phyloP scores from a whole-genome alignment of 2,329 filamentous ascomycete genomes.

The Talaromyces sp. region DNA sequence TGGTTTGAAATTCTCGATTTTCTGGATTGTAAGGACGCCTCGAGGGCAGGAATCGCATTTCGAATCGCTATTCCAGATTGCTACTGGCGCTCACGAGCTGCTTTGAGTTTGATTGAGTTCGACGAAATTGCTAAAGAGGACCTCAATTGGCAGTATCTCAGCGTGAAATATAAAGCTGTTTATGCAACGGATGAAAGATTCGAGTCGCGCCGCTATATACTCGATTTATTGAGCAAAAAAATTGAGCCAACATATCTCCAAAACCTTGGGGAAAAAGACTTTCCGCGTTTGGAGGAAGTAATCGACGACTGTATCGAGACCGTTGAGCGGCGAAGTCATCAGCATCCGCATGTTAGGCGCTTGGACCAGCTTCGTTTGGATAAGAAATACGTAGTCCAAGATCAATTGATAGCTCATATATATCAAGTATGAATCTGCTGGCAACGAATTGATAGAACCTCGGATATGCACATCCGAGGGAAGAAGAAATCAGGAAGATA shows the following conservation, averaged over 20 bases:
- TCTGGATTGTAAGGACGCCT: slow-evolving; percentile 5
- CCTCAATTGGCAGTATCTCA: slow-evolving; percentile 14
- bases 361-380: neutral
- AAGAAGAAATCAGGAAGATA: neutral
- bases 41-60: neutral
- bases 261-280: slow-evolving; percentile 3
- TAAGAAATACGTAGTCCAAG: neutral
- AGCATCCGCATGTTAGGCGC: neutral
- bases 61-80: slow-evolving; percentile 3
- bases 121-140: slow-evolving; percentile 6
- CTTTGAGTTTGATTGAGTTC: slow-evolving; percentile 6
- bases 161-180: slow-evolving; percentile 3
- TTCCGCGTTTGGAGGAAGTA: slow-evolving; percentile 6
- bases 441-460: neutral
- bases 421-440: neutral
- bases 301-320: slow-evolving; percentile 1
- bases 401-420: neutral
- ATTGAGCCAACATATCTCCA: slow-evolving; percentile 5
- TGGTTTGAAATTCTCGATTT: slow-evolving; percentile 7
- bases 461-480: neutral
- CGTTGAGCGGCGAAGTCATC: neutral
- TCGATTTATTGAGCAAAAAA: neutral
- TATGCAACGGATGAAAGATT: neutral
- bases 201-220: slow-evolving; percentile 10
- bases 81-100: slow-evolving; percentile 15